These are phyloP conservation scores for Sarocladiaceae sp. DNA, from an alignment of 2,329 filamentous ascomycete species.

Conservation along the genomic window DNA sequence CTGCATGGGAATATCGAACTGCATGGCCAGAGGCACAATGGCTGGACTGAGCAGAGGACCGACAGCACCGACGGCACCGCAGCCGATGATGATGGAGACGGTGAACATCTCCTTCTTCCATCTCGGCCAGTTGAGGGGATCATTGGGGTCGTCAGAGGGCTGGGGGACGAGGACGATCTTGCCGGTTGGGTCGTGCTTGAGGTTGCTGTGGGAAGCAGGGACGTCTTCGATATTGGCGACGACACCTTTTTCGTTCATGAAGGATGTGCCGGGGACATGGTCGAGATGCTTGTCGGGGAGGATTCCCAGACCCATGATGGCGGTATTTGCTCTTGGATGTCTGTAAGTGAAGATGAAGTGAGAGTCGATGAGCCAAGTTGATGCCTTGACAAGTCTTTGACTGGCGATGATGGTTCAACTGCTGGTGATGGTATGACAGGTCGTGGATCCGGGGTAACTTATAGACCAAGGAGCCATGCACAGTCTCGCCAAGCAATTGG, in stretches of 20 bases:
- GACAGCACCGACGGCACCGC: slow-evolving; percentile 4
- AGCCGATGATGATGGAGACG: slow-evolving; percentile 15
- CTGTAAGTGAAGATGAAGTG: too few relatives aligned
- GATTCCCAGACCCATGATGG: background rate
- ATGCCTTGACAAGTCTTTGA: too few relatives aligned
- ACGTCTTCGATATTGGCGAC: background rate
- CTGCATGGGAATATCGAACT: background rate
- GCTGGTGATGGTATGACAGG: background rate
- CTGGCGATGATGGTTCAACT: too few relatives aligned
- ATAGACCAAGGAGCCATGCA: background rate
- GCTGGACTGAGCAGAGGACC: slow-evolving; percentile 1
- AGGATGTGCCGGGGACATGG: slow-evolving; percentile 4
- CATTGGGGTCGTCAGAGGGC: slow-evolving; percentile 42
- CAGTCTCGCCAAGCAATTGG: background rate
- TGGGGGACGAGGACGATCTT: slow-evolving; percentile 43
- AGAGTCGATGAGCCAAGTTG: too few relatives aligned
- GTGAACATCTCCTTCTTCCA: slow-evolving; percentile 22
- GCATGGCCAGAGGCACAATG: background rate
- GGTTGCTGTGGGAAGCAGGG: slow-evolving; percentile 2
- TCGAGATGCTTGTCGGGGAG: slow-evolving; percentile 3
- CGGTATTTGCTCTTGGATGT: too few relatives aligned
- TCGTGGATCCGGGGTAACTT: background rate
- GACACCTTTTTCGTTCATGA: slow-evolving; percentile 2
- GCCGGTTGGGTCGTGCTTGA: slow-evolving; percentile 21
- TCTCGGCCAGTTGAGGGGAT: slow-evolving; percentile 42